phyloP scores from a whole-genome alignment of 352 stramenopile species.

The Saprolegnia diclina region DNA sequence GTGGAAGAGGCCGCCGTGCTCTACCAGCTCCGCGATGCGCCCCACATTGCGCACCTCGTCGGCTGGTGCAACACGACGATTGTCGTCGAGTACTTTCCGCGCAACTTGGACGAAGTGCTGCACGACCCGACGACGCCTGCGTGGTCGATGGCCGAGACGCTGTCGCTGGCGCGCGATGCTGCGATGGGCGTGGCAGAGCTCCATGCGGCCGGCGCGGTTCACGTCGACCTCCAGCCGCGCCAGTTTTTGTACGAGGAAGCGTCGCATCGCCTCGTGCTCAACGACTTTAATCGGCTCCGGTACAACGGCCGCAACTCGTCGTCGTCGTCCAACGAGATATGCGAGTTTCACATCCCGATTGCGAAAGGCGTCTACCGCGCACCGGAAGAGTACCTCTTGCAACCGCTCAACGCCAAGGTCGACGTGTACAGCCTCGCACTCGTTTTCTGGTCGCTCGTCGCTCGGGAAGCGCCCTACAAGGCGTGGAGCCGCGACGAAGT shows the following conservation, averaged over 20 bases:
- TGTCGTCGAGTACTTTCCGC: conserved; percentile 64
- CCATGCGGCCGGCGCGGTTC: conserved; percentile 36
- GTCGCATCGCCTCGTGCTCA: conserved; percentile 51
- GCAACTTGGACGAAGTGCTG: conserved; percentile 54
- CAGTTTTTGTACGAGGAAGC: conserved; percentile 64
- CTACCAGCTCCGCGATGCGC: conserved; percentile 58
- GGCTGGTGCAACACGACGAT: conserved; percentile 74
- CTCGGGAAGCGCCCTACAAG: conserved; percentile 44
- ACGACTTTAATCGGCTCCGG: conserved; percentile 81
- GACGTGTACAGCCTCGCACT: conserved; percentile 68
- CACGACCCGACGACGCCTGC: conserved; percentile 31
- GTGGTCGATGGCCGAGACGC: conserved; percentile 31
- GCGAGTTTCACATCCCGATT: conserved; percentile 51
- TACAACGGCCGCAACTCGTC: conserved; percentile 46
- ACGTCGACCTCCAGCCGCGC: conserved; percentile 71
- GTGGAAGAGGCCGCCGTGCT: conserved; percentile 65
- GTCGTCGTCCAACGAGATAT: conserved; percentile 39
- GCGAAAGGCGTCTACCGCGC: conserved; percentile 76
- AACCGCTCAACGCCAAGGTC: conserved; percentile 47
- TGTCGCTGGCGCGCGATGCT: conserved; percentile 49
- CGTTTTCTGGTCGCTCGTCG: conserved; percentile 55
- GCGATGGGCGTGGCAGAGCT: conserved; percentile 57
- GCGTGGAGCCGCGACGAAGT: conserved; percentile 44
- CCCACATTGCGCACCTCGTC: conserved; percentile 64
- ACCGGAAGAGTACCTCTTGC: conserved; percentile 58